Evolutionary conservation across 202 grass and related monocot species (phyloP), one percentile per base, ranked within the genome.

Genomic region (Setaria viridis): DNA sequence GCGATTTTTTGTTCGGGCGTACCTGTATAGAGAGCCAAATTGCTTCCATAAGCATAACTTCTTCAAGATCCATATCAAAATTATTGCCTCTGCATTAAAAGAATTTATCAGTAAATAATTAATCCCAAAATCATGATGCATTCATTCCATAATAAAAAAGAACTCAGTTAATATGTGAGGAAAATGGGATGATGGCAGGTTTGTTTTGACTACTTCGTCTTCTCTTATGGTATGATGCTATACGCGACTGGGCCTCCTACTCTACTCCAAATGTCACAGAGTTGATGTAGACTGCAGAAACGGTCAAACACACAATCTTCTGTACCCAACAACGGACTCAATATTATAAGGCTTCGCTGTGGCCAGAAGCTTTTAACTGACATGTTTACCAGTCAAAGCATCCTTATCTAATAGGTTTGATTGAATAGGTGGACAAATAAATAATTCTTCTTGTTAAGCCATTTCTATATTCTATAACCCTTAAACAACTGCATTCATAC

Each of bases 1-100:
- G 11, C 3, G 14, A 46, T 0, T 37, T 53, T 79, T 13, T 73
- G n/a, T 54, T 87, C 62, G 69, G 6, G 88, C 42, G 19, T 89
- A 98, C 95, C 87, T 93, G 93, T 73, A 98, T 37, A 67, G 95
- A 98, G 62, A 95, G 93, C 95, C 95, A 95, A 86, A 98, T 89
- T 84, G 95, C 95, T 90, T 98, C 88, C 91, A 95, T 92, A 89
- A 98, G 79, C 93, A 95, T 95, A 83, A 95, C 93, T 85, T 98
- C 93, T 80, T 98, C 95, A 72, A 94, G 89, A 71, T 98, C 95
- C 86, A 98, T 82, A 64, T 93, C 92, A 68, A 93, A 95, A 80
- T 95, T 91, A 59, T 72, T 90, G 29, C 90, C 85, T 85, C 95
- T 98, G 87, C 81, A 91, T 78, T 75, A 57, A 46, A 87, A 25